Percentiles rank a stretch among this genome's conserved stretches.
Conservation (phyloP, 2,329 filamentous ascomycete genomes). For the Dryadomyces quercivorus region DNA sequence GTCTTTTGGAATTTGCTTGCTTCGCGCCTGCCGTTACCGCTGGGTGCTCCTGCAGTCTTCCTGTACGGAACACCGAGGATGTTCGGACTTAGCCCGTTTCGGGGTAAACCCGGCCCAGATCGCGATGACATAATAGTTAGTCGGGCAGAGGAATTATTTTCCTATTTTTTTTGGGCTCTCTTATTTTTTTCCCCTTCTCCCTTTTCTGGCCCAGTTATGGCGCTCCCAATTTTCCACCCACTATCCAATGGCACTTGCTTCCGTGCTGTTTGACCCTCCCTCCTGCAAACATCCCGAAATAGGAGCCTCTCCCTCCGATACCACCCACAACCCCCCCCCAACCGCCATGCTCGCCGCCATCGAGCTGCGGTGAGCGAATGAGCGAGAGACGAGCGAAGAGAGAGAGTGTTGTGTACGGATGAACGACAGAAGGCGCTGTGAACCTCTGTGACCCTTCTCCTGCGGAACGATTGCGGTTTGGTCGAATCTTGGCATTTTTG, state of each 20-base stretch:
- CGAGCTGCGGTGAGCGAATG: neutral
- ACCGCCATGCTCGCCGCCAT: neutral
- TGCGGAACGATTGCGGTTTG: no score
- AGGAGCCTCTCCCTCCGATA: neutral
- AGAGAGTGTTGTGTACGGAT: neutral
- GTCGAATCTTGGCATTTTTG: neutral
- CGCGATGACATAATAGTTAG: neutral
- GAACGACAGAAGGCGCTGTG: neutral
- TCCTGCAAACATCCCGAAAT: neutral
- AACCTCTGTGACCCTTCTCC: neutral
- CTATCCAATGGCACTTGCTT: neutral
- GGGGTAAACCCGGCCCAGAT: neutral
- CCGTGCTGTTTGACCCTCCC: neutral
- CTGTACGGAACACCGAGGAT: neutral
- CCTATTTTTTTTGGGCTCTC: neutral
- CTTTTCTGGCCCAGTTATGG: neutral
- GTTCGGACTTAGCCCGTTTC: neutral
- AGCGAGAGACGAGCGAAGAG: neutral
- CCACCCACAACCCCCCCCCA: neutral
- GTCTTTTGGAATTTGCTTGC: no score
- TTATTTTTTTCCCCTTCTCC: neutral
- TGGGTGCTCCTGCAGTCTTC: neutral
- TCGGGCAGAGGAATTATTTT: neutral
- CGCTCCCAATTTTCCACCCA: neutral
- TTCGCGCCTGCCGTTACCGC: neutral